A percentile compares a stretch with the other conserved stretches of the same genome.
phyloP scores from a whole-genome alignment of 2,329 filamentous ascomycete genomes.

The Drechslerella dactyloides region DNA sequence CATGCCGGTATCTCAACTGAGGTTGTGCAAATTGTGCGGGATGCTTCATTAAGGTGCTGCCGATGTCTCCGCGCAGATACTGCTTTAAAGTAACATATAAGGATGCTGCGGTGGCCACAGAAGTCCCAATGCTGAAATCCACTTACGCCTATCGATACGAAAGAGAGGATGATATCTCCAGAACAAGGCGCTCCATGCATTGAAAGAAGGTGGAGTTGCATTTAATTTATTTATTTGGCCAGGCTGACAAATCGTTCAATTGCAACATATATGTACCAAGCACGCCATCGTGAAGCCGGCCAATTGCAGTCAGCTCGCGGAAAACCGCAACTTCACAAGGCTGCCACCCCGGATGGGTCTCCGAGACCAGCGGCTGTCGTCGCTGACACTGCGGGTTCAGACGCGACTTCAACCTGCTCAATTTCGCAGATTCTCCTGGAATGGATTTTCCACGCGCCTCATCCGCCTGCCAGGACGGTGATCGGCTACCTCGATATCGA shows the following conservation, averaged over 20 bases:
- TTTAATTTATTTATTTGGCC: background rate
- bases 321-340: constrained; percentile 10
- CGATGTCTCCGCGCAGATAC: too few relatives aligned
- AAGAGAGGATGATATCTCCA: too few relatives aligned
- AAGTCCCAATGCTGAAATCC: too few relatives aligned
- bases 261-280: constrained; percentile 49
- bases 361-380: constrained; percentile 32
- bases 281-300: constrained; percentile 44
- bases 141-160: too few relatives aligned
- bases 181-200: too few relatives aligned
- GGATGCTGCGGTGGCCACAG: too few relatives aligned
- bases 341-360: constrained; percentile 21
- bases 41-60: too few relatives aligned
- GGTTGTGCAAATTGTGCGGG: too few relatives aligned
- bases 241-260: constrained; percentile 46
- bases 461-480: constrained; percentile 37
- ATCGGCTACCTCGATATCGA: constrained; percentile 44
- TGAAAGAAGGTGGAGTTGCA: constrained; percentile 17
- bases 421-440: constrained; percentile 20
- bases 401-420: constrained; percentile 13
- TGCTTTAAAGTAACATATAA: too few relatives aligned
- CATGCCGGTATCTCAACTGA: too few relatives aligned
- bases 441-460: constrained; percentile 33
- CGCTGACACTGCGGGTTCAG: constrained; percentile 36
- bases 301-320: constrained; percentile 17